Evolutionary conservation across 2,329 filamentous ascomycete genomes (phyloP).

Genomic region (Pezicula neosporulosa): DNA sequence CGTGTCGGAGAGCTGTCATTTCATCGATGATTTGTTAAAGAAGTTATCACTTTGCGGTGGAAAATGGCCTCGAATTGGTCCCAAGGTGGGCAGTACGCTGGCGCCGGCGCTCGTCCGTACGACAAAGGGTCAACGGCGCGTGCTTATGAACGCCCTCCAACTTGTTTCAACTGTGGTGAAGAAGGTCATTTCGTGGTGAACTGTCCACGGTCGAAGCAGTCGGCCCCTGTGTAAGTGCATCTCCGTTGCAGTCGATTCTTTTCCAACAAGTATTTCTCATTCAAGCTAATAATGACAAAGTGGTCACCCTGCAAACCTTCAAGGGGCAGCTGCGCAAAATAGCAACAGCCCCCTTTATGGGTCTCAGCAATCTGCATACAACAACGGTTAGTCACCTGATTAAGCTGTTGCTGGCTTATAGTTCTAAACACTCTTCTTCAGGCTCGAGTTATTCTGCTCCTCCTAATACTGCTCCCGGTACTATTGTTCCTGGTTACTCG

Average conservation of each 20-base stretch:
- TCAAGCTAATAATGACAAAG: slow-evolving; percentile 19
- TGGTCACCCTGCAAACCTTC: slow-evolving; percentile 6
- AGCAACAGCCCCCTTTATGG: neutral
- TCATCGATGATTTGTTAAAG: slow-evolving; percentile 13
- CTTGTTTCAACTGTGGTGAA: slow-evolving; percentile 53
- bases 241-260: slow-evolving; percentile 4
- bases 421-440: slow-evolving; percentile 6
- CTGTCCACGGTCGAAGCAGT: slow-evolving; percentile 47
- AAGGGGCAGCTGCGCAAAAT: neutral
- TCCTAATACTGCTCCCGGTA: slow-evolving; percentile 17
- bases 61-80: slow-evolving; percentile 21
- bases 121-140: slow-evolving; percentile 5
- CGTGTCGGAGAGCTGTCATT: neutral
- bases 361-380: neutral
- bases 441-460: slow-evolving; percentile 10
- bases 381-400: neutral
- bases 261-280: neutral
- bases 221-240: slow-evolving; percentile 46
- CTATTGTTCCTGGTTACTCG: slow-evolving; percentile 10
- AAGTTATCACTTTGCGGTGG: slow-evolving; percentile 1
- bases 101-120: neutral
- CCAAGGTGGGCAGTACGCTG: slow-evolving; percentile 14
- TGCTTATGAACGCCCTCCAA: slow-evolving; percentile 24
- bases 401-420: slow-evolving; percentile 5
- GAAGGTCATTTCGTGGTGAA: slow-evolving; percentile 49